Evolutionary conservation across 1,284 basidiomycete genomes (phyloP), one percentile per base, ranked within the genome.

Genomic region (Anthracocystis walkeri): DNA sequence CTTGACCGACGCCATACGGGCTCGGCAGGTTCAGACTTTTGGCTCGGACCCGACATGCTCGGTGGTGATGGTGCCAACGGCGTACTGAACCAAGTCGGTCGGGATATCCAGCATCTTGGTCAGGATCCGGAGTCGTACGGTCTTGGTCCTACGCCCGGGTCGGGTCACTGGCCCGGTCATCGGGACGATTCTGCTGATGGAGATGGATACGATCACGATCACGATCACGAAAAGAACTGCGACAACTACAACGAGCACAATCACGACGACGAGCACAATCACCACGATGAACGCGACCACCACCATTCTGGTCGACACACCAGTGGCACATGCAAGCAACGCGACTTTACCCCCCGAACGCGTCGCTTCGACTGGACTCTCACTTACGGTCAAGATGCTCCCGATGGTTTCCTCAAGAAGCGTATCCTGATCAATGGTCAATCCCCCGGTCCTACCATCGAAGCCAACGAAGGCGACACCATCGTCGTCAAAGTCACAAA

Each of bases 391-490:
- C 40, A 58, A 6, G 58, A 56, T 21, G 74, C 75, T 8, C 80
- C 80, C 4, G 82, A 81, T 33, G 82, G 81, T 8, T 70, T 74
- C 41, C 42, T 53, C 27, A 81, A 80, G 49, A 69, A 74, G 20
- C 67, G 80, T 46, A 80, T 82, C 58, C 54, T 78, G 16, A 65
- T 82, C 63, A 84, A 84, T 57, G 78, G 73, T 18, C 52, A 71
- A 23, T 75, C 81, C 0, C 82, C 82, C 3, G 82, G 81, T 12
- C 81, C 81, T 0, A 48, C 66, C 4, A 78, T 83, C 51, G 76
- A 83, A 46, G 81, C 63, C 27, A 82, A 78, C 40, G 75, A 77
- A 40, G 82, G 82, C 18, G 84, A 85, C 57, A 79, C 69, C 14
- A 58, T 84, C 31, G 56, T 78, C 29, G 67, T 85, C 44, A 63